Percentiles rank a stretch among this genome's conserved stretches.
phyloP scores from a whole-genome alignment of 108 stramenopile genomes.

The Nannochloropsis gaditana region DNA sequence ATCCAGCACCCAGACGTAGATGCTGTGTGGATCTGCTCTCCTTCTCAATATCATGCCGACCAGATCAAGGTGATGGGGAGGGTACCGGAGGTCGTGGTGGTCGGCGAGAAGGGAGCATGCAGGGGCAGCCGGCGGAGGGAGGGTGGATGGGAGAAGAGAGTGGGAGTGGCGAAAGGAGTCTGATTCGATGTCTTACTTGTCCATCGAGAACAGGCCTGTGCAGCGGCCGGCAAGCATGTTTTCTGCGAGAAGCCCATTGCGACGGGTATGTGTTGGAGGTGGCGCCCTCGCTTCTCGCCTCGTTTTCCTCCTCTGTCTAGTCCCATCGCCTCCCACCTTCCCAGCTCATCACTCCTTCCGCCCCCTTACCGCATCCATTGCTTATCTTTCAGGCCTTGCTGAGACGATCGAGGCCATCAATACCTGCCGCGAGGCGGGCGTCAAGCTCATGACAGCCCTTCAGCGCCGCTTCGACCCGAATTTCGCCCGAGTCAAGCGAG shows the following conservation, averaged over 20 bases:
- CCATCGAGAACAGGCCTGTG: constrained; percentile 50
- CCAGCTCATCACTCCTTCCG: no score
- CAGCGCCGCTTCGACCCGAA: constrained; percentile 90
- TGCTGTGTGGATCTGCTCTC: constrained; percentile 95
- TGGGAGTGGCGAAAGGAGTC: no score
- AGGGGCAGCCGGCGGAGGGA: no score
- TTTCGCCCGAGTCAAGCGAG: constrained; percentile 73
- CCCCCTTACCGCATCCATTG: no score
- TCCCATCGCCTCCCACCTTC: no score
- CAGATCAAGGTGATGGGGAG: constrained; percentile 65
- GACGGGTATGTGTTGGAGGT: neutral
- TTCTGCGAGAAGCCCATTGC: constrained; percentile 92
- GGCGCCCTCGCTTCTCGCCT: neutral
- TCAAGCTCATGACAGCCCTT: constrained; percentile 88
- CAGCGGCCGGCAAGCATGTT: constrained; percentile 83
- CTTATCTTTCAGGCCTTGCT: constrained; percentile 56
- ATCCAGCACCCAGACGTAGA: constrained; percentile 87
- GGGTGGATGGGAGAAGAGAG: no score
- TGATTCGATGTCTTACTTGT: no score
- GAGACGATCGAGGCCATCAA: constrained; percentile 93
- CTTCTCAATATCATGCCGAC: constrained; percentile 80
- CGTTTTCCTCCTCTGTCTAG: neutral
- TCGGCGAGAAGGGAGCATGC: no score
- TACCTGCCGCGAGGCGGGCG: constrained; percentile 77
- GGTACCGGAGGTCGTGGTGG: no score